Evolutionary conservation across 257 asterid genomes (phyloP).

Genomic region (Striga asiatica): DNA sequence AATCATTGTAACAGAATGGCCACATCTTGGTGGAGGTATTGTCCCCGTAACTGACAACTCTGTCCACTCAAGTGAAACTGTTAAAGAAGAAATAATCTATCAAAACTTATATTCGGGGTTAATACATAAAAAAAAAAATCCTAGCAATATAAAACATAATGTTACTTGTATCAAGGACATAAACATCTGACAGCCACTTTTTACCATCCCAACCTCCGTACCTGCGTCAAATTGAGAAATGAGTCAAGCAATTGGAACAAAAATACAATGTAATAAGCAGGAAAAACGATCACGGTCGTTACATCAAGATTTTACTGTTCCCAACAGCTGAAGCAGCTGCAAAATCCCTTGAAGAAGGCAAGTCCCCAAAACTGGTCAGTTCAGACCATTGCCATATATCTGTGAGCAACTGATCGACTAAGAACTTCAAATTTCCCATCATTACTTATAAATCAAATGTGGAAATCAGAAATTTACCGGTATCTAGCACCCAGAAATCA

Average conservation of each 20-base stretch:
- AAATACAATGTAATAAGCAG: slow-evolving; percentile 12
- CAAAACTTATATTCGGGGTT: slow-evolving; percentile 1
- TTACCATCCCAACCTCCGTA: slow-evolving; percentile 99
- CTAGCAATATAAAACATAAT: not conserved
- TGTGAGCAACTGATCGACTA: slow-evolving; percentile 20
- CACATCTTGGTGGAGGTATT: slow-evolving; percentile 95
- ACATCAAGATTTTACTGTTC: slow-evolving; percentile 88
- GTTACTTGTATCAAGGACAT: slow-evolving; percentile 80
- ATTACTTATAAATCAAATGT: not conserved
- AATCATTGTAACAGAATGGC: slow-evolving; percentile 92
- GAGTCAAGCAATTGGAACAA: slow-evolving; percentile 12
- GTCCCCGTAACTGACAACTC: slow-evolving; percentile 81
- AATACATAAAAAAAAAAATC: not conserved
- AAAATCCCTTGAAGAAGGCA: slow-evolving; percentile 94
- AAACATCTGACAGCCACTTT: slow-evolving; percentile 96
- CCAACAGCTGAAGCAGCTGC: slow-evolving; percentile 95
- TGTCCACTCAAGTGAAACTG: slow-evolving; percentile 97
- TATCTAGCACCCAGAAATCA: slow-evolving; percentile 98
- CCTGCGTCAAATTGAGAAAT: slow-evolving; percentile 37
- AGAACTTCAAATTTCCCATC: slow-evolving; percentile 11
- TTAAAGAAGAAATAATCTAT: slow-evolving; percentile 15
- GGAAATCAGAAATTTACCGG: slow-evolving; percentile 47
- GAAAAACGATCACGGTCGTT: slow-evolving; percentile 12
- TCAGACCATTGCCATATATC: slow-evolving; percentile 99
- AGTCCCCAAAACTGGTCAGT: slow-evolving; percentile 92